Base-by-base conservation (phyloP, 83 land plant genomes). In the Thuja plicata region DNA sequence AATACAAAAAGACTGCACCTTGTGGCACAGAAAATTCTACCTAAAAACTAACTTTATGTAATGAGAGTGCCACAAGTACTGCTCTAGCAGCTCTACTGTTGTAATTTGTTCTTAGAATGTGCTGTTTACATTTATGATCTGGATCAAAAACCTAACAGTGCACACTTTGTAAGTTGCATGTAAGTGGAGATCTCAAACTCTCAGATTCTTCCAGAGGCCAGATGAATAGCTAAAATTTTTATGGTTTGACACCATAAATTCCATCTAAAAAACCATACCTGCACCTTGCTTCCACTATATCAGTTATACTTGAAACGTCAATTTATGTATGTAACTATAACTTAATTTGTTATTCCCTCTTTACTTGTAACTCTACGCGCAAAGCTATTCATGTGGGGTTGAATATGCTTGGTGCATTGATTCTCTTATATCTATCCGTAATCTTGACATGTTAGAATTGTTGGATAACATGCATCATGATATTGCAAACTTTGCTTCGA, bases 61-160 rank as follows among this genome's bases (percentile, higher is more conserved):
- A 87, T 91, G 7, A 88, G 93, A 73, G 87, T 91, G 12, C 71
- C 89, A 19, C 94, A 92, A 3, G 48, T 91, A 9, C 93, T 94
- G 37, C 85, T 84, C 84, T 87, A 90, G 9, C 24, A 19, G 6
- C 21, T 60, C 24, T 60, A 60, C 27, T 21, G 5, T 60, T 60
- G 66, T 17, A 17, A 21, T 60, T 60, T 60, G 66, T 60, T 60
- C 21, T 60, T 60, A 60, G 6, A 19, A 17, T 21, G 21, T 60
- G 66, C 66, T 17, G 5, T 21, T 27, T 7, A 60, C 24, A 60
- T 4, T 60, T 5, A 19, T 4, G 24, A 17, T 4, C 66, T 21
- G 24, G 66, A 41, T 41, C 1, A 1, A 41, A 3, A 3, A 57
- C 24, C 66, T 5, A 2, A 21, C 66, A 60, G 24, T 60, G 66